Conservation (phyloP, 2,329 filamentous ascomycete genomes). For the Gyromitra esculenta region DNA sequence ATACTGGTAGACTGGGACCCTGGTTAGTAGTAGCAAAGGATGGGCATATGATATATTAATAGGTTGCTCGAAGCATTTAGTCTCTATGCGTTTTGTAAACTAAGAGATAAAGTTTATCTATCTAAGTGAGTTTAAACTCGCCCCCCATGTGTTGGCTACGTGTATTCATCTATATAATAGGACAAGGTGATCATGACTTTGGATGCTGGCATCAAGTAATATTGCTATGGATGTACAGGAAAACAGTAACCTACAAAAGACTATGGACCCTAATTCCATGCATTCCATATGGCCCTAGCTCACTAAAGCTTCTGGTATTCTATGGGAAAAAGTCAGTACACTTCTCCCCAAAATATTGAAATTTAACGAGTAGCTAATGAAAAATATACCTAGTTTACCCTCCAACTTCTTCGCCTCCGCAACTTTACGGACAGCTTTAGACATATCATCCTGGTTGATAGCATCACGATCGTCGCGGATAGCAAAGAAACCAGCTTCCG, state of each 20-base stretch:
- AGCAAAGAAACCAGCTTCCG: slow-evolving; percentile 94
- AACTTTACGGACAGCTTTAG: slow-evolving; percentile 97
- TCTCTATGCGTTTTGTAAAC: too few species aligned
- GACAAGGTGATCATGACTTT: not conserved
- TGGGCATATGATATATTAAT: not conserved
- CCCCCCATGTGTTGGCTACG: not conserved
- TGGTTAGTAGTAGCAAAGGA: not conserved
- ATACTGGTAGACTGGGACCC: not conserved
- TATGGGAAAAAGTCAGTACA: slow-evolving; percentile 26
- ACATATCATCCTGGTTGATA: slow-evolving; percentile 98
- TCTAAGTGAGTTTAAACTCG: too few species aligned
- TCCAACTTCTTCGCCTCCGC: slow-evolving; percentile 98
- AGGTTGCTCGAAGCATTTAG: too few species aligned
- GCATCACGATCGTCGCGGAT: slow-evolving; percentile 98
- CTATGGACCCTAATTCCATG: not conserved
- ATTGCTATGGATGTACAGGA: slow-evolving; percentile 21
- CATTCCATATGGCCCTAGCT: not conserved
- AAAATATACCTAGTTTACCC: slow-evolving; percentile 74
- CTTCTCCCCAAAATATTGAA: not conserved
- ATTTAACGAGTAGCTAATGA: not conserved
- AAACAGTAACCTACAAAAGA: slow-evolving; percentile 16
- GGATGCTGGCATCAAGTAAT: not conserved
- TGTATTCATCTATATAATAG: too few species aligned
- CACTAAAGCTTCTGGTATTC: slow-evolving; percentile 95
- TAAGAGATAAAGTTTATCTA: too few species aligned